Percentiles rank a stretch among this genome's conserved stretches.
Evolutionary conservation across 805 yeast species (phyloP).

Genomic region (Naumovozyma dairenensis): DNA sequence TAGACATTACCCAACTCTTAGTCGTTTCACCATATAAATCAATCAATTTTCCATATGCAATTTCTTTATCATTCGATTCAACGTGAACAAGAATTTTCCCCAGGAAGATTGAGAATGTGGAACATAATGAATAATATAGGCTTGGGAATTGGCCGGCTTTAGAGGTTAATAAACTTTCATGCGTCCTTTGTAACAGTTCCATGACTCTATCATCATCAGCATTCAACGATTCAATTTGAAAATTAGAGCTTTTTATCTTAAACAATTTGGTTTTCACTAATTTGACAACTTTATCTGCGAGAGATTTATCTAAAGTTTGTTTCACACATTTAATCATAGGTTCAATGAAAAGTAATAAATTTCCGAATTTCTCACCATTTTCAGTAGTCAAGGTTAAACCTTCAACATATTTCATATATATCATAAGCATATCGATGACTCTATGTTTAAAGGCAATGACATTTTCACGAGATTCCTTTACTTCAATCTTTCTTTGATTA

Average conservation of each 20-base stretch:
- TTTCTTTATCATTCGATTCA: conserved; percentile 26
- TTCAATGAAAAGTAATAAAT: conserved; percentile 34
- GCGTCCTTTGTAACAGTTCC: conserved; percentile 32
- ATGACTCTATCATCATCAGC: conserved; percentile 16
- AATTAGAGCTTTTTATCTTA: conserved; percentile 33
- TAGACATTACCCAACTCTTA: conserved; percentile 50
- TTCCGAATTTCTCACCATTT: conserved; percentile 11
- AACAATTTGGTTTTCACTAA: conserved; percentile 51
- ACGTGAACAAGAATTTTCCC: conserved; percentile 46
- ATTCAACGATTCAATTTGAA: conserved; percentile 7
- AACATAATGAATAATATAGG: conserved; percentile 46
- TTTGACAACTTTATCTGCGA: conserved; percentile 71
- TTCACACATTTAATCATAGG: conserved; percentile 55
- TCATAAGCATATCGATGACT: conserved; percentile 66
- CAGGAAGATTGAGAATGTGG: conserved; percentile 41
- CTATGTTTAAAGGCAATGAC: conserved; percentile 72
- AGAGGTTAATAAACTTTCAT: conserved; percentile 29
- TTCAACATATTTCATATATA: conserved; percentile 41
- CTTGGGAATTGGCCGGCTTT: conserved; percentile 31
- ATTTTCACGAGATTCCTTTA: conserved; percentile 67
- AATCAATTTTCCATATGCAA: conserved; percentile 35
- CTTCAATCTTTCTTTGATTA: conserved; percentile 60
- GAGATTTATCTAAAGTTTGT: conserved; percentile 54
- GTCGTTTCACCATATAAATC: conserved; percentile 48
- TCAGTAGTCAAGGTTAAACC: conserved; percentile 5